Conservation (phyloP, 1,284 basidiomycete species). For the Neotropicomus parvogracilis region DNA sequence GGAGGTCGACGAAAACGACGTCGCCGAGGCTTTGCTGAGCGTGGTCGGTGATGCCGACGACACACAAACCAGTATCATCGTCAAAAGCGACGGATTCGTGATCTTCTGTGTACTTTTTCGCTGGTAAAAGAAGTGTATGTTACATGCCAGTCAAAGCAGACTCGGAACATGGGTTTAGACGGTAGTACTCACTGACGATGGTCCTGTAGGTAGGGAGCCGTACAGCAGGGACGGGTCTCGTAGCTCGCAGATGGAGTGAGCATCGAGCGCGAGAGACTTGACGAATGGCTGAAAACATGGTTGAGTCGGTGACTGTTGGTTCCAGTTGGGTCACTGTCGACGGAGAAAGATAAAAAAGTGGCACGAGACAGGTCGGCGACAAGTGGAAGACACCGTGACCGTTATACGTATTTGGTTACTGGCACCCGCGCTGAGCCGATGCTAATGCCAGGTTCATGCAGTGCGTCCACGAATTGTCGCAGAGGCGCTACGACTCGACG, state of each 20-base stretch:
- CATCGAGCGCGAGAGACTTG: conserved; percentile 22
- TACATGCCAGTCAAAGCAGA: background rate
- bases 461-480: too few relatives aligned
- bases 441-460: background rate
- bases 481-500: too few relatives aligned
- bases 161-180: background rate
- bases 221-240: background rate
- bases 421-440: conserved; percentile 15
- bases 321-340: background rate
- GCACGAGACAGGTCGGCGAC: background rate
- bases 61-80: conserved; percentile 75
- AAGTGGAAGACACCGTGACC: background rate
- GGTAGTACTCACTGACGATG: conserved; percentile 31
- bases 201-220: conserved; percentile 23
- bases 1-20: conserved; percentile 96
- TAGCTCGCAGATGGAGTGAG: conserved; percentile 6
- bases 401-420: conserved; percentile 22
- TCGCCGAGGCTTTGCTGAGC: conserved; percentile 90
- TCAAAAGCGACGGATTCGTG: conserved; percentile 91
- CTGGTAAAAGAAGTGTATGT: conserved; percentile 38
- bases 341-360: background rate
- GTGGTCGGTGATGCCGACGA: conserved; percentile 89
- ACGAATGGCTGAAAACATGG: conserved; percentile 26
- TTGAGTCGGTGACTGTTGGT: background rate
- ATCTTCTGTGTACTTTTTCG: conserved; percentile 81